Conservation (phyloP, 129 eudicot genomes). For the Smallanthus sonchifolius region DNA sequence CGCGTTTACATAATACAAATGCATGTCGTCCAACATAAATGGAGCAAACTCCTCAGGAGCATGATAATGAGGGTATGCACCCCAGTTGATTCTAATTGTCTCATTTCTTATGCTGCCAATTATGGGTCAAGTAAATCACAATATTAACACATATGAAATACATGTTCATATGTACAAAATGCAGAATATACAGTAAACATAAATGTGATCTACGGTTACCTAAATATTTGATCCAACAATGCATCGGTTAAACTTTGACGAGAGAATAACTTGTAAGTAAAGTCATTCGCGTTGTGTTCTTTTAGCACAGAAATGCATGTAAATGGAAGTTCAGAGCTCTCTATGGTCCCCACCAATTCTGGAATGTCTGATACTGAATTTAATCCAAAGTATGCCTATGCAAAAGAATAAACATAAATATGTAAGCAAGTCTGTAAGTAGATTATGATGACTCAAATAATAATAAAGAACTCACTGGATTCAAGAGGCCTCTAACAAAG, state of each 20-base stretch:
- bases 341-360: conserved; percentile 73
- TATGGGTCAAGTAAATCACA: background rate
- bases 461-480: conserved; percentile 56
- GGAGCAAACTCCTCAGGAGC: conserved; percentile 93
- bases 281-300: conserved; percentile 54
- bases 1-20: conserved; percentile 85
- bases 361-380: conserved; percentile 54
- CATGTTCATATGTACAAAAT: background rate
- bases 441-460: background rate
- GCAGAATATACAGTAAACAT: background rate
- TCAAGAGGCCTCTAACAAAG: conserved; percentile 76
- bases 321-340: conserved; percentile 64
- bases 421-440: background rate
- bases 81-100: conserved; percentile 82
- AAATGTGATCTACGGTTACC: conserved; percentile 36
- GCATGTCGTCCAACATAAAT: conserved; percentile 59
- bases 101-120: conserved; percentile 56
- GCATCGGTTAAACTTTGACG: conserved; percentile 63
- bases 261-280: conserved; percentile 89
- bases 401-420: conserved; percentile 12
- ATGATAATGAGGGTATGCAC: conserved; percentile 90
- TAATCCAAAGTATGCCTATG: conserved; percentile 80
- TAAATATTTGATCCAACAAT: conserved; percentile 72
- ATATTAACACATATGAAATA: background rate
- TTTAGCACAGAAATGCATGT: conserved; percentile 77